These are phyloP conservation scores for Ceratocystis smalleyi DNA, from an alignment of 2,329 filamentous ascomycete genomes.

Conservation along the genomic window DNA sequence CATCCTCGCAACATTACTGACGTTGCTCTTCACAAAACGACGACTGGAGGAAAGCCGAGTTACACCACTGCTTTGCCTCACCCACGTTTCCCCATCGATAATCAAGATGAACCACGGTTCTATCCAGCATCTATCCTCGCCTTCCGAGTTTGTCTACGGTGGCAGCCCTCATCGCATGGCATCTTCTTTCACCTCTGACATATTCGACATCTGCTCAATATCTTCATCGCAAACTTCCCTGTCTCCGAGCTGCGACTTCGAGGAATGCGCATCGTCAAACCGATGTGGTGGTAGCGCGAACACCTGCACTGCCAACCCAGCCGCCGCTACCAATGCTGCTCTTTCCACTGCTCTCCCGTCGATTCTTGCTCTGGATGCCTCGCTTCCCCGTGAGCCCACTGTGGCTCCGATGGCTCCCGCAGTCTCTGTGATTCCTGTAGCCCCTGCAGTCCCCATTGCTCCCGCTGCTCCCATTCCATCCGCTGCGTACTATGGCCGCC, in stretches of 20 bases:
- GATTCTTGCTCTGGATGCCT: slow-evolving; percentile 47
- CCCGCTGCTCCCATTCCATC: slow-evolving; percentile 47
- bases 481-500: slow-evolving; percentile 39
- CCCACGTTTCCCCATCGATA: slow-evolving; percentile 20
- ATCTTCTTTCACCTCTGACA: slow-evolving; percentile 6
- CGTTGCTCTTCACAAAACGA: slow-evolving; percentile 25
- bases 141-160: slow-evolving; percentile 31
- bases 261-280: slow-evolving; percentile 52
- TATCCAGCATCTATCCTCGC: slow-evolving; percentile 32
- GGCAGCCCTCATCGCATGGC: slow-evolving; percentile 5
- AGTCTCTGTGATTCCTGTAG: slow-evolving; percentile 43
- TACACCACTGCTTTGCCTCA: slow-evolving; percentile 23
- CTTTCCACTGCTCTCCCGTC: not conserved
- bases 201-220: slow-evolving; percentile 23
- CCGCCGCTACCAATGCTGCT: not conserved
- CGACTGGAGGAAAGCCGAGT: slow-evolving; percentile 34
- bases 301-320: not conserved
- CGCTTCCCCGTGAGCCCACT: slow-evolving; percentile 23
- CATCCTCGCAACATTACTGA: not conserved
- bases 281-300: not conserved
- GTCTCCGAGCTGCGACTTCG: slow-evolving; percentile 55
- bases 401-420: slow-evolving; percentile 17
- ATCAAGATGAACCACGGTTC: slow-evolving; percentile 38
- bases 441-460: slow-evolving; percentile 40
- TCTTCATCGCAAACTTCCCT: slow-evolving; percentile 60